These are phyloP conservation scores for Rutstroemia sp. DNA, from an alignment of 2,329 filamentous ascomycete genomes.

Conservation along the genomic window DNA sequence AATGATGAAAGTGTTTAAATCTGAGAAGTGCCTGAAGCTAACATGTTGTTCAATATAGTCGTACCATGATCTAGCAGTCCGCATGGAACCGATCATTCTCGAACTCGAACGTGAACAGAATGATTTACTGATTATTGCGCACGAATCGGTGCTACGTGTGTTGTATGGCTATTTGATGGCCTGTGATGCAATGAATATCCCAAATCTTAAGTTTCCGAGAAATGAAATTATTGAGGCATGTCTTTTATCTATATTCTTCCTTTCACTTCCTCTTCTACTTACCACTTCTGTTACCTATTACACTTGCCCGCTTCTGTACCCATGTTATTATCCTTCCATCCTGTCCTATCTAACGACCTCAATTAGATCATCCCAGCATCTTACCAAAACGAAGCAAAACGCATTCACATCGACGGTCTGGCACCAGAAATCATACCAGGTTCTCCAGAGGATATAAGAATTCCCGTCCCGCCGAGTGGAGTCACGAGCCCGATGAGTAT, in stretches of 20 bases:
- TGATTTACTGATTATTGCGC: slow-evolving; percentile 95
- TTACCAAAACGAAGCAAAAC: slow-evolving; percentile 92
- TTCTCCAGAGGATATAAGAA: slow-evolving; percentile 74
- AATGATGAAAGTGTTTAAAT: background rate
- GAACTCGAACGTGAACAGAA: slow-evolving; percentile 96
- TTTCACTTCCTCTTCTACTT: background rate
- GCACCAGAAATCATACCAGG: slow-evolving; percentile 59
- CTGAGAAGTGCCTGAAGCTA: background rate
- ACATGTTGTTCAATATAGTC: slow-evolving; percentile 48
- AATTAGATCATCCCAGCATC: slow-evolving; percentile 79
- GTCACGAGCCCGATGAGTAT: slow-evolving; percentile 23
- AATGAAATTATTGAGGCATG: slow-evolving; percentile 90
- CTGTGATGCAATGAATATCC: slow-evolving; percentile 91
- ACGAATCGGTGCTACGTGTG: slow-evolving; percentile 94
- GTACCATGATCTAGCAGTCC: slow-evolving; percentile 96
- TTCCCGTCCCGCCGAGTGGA: slow-evolving; percentile 60
- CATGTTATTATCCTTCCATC: background rate
- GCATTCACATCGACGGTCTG: slow-evolving; percentile 73
- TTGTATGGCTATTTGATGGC: slow-evolving; percentile 98
- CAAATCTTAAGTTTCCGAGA: slow-evolving; percentile 84
- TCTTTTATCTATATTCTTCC: background rate
- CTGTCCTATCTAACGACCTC: slow-evolving; percentile 1
- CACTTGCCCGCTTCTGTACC: no score
- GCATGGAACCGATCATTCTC: slow-evolving; percentile 93
- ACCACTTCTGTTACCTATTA: background rate